Base-by-base conservation (phyloP, 352 stramenopile genomes). In the Hyaloperonospora brassicae region DNA sequence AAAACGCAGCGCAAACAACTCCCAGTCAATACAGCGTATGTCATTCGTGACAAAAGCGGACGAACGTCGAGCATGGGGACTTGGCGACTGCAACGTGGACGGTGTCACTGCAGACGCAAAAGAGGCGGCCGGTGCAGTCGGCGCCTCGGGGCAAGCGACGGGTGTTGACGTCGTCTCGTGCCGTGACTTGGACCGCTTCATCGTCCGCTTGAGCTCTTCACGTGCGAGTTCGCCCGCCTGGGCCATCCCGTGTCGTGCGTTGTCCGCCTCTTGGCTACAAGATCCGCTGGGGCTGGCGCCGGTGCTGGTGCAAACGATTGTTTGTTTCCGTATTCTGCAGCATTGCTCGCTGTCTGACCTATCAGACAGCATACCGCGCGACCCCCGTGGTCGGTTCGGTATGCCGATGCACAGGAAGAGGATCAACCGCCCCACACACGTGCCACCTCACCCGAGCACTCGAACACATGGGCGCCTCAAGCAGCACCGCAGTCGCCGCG, bases 141-240 rank as follows among this genome's bases (percentile, higher is more conserved):
- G 7, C n/a, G n/a, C n/a, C 36, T 49, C 50, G 55, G 43, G 5
- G 42, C 45, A 13, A 30, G n/a, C 2, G 39, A 56, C 8, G 39
- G 65, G 52, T 24, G 55, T 57, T 8, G 59, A 58, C 23, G 61
- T 56, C 1, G 47, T 55, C 10, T 86, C 69, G 17, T 73, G 53
- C 25, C 62, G 64, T 24, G 68, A 52, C 61, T 89, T 89, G 24
- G 63, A 60, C 5, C 77, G 70, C 52, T 87, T 89, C 34, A 68
- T 70, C 52, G 78, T 84, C 57, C 75, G 76, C 71, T 87, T 87
- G 41, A 72, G 58, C 25, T 89, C 76, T 52, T 89, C 75, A 49
- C 71, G 78, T 13, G 67, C 65, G 5, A 74, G 61, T 39, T 84
- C n/a, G n/a, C n/a, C 85, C 21, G 73, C 68, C 60, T 83, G 87